Percentiles rank a stretch among this genome's conserved stretches.
phyloP scores from a whole-genome alignment of 2,329 filamentous ascomycete genomes.

The Sarocladiaceae sp. region DNA sequence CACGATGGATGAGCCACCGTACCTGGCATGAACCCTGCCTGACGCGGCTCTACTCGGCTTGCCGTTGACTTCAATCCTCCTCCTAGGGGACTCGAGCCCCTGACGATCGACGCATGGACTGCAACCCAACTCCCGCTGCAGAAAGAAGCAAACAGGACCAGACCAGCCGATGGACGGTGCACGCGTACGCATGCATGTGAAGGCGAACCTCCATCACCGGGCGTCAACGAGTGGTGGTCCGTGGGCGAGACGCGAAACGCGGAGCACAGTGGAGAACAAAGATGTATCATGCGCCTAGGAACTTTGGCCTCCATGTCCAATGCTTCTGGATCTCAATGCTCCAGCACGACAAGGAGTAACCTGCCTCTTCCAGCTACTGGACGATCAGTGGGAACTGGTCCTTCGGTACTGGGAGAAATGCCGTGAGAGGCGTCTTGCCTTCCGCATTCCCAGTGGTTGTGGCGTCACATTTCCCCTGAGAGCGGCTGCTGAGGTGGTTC shows the following conservation, averaged over 20 bases:
- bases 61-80: too few relatives aligned
- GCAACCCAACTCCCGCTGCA: not conserved
- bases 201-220: too few relatives aligned
- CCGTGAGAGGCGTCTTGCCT: too few relatives aligned
- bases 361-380: slow-evolving; percentile 1
- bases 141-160: not conserved
- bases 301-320: not conserved
- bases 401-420: not conserved
- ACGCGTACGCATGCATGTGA: not conserved
- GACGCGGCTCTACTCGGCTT: not conserved
- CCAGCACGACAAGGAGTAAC: not conserved
- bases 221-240: slow-evolving; percentile 1
- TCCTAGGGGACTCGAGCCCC: not conserved
- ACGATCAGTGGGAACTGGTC: not conserved
- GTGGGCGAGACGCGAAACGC: slow-evolving; percentile 9
- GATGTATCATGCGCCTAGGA: not conserved
- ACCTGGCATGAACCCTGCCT: not conserved
- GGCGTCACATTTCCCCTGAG: not conserved
- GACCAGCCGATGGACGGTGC: not conserved
- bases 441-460: not conserved
- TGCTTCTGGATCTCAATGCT: too few relatives aligned
- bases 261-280: not conserved
- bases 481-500: not conserved
- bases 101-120: slow-evolving; percentile 5
- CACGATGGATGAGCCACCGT: not conserved